Conservation (phyloP, 306 rosid genomes). For the Inga laurina region DNA sequence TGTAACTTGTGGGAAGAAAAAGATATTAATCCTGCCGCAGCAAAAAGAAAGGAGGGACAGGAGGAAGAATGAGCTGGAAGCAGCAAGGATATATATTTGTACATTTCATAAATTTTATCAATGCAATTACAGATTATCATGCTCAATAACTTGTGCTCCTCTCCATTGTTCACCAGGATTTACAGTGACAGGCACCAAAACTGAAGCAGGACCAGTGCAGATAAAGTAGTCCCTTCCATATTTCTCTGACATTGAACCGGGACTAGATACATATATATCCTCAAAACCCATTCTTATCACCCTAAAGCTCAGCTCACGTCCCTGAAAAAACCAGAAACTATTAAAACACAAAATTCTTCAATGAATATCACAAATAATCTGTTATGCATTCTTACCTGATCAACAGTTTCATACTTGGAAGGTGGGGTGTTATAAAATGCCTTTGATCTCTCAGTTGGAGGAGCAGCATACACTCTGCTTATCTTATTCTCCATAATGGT, state of each 20-base stretch:
- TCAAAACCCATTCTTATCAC: slow-evolving; percentile 95
- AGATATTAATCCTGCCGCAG: slow-evolving; percentile 14
- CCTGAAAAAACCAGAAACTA: slow-evolving; percentile 48
- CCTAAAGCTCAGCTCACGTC: slow-evolving; percentile 81
- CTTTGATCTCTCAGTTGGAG: slow-evolving; percentile 78
- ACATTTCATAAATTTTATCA: slow-evolving; percentile 18
- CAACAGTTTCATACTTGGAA: slow-evolving; percentile 84
- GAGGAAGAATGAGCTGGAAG: slow-evolving; percentile 1
- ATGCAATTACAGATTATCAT: slow-evolving; percentile 67
- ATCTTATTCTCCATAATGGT: slow-evolving; percentile 82
- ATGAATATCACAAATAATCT: background rate
- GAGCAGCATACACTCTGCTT: slow-evolving; percentile 88
- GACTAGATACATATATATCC: slow-evolving; percentile 85
- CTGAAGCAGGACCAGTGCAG: slow-evolving; percentile 97
- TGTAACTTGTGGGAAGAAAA: slow-evolving; percentile 9
- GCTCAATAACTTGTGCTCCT: slow-evolving; percentile 95
- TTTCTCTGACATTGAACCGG: slow-evolving; percentile 80
- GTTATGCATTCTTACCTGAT: slow-evolving; percentile 62
- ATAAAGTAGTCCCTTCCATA: slow-evolving; percentile 78
- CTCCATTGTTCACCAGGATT: slow-evolving; percentile 89
- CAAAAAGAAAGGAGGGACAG: slow-evolving; percentile 26
- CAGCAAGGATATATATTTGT: background rate
- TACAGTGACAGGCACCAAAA: slow-evolving; percentile 77
- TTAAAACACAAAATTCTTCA: background rate
- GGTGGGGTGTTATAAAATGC: slow-evolving; percentile 72